Base-by-base conservation (phyloP, 1,284 basidiomycete genomes). In the Pulchroboletus neoregius region DNA sequence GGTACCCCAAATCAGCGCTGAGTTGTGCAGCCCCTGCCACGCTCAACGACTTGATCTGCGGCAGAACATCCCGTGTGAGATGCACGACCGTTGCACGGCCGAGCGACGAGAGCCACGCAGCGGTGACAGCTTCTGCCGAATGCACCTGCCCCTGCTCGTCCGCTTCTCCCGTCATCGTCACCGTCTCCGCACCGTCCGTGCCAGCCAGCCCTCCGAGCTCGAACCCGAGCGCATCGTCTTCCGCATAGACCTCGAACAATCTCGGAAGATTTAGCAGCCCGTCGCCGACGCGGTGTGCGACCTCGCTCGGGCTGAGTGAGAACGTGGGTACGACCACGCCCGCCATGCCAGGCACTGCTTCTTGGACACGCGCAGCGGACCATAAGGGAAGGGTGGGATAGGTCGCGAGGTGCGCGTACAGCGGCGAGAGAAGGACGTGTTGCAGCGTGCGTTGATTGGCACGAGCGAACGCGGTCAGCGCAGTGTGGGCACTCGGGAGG, bases 221-320 rank as follows among this genome's bases (percentile, higher is more conserved):
- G 68, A 92, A 95, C 1, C 83, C 81, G n/a, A 96, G 75, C 9
- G 90, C 90, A 54, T 91, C 88, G 64, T 97, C 94, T 44, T 90
- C 86, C 4, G 89, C 91, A 61, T 96, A 94, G 13, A 94, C 87
- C 65, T 98, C 94, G 63, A 99, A 95, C 16, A 98, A 71, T 40
- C 94, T 73, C 1, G 95, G 92, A 5, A 99, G 78, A 68, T 96
- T 97, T 32, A 98, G 75, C 39, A 99, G 70, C 5, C 92, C 93
- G 62, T 99, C 96, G 5, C 91, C 89, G 13, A 98, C 84, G 40
- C 85, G 81, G 50, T 94, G 88, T 55, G 97, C 87, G 2, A 80
- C 84, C 47, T 92, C 88, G 35, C 86, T 96, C 0, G 94, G 94
- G 10, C 89, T 91, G 12, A 94, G 76, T 2, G 93, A 96, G 68